Evolutionary conservation across 2,329 filamentous ascomycete genomes (phyloP), one percentile per base, ranked within the genome.

Genomic region (Colletotrichum filicis): DNA sequence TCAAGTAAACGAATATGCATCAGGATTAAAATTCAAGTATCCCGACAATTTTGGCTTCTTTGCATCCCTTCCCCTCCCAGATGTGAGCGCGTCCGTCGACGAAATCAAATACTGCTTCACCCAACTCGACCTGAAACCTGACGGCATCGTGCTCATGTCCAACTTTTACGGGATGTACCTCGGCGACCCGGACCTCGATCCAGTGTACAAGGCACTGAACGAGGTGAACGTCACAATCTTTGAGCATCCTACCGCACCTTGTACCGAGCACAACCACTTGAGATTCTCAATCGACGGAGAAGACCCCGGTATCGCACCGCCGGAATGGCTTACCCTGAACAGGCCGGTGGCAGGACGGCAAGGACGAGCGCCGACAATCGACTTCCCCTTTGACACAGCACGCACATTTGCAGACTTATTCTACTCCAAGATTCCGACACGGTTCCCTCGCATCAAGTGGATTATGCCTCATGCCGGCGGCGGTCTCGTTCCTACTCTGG

Each of bases 111-210:
- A 79, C 3, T 83, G 82, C 1, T 77, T 85, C 2, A 78, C 80
- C 11, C 80, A 85, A 46, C 75, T 84, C 35, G 82, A 85, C 7
- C 75, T 77, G 0, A 75, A 68, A 49, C 86, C 85, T 0, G 87
- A 89, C 73, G 88, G 89, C 1, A 84, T 90, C 60, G 83, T 83
- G 0, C 76, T 90, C 5, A 74, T 88, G 76, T 88, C 88, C 1
- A 91, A 90, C 71, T 83, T 83, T 28, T 84, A 88, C 59, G 88
- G 88, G 6, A 75, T 83, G 14, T 90, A 90, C 75, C 78, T 89
- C 0, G 89, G 89, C 4, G 84, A 88, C 72, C 71, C 79, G 0
- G 75, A 74, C 1, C 82, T 90, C 32, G 83, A 85, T 26, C 78
- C 80, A 0, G 80, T 90, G 14, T 90, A 88, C 74, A 81, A 84